Base-by-base conservation (phyloP, 106 monocot species). In the Posidonia australis region DNA sequence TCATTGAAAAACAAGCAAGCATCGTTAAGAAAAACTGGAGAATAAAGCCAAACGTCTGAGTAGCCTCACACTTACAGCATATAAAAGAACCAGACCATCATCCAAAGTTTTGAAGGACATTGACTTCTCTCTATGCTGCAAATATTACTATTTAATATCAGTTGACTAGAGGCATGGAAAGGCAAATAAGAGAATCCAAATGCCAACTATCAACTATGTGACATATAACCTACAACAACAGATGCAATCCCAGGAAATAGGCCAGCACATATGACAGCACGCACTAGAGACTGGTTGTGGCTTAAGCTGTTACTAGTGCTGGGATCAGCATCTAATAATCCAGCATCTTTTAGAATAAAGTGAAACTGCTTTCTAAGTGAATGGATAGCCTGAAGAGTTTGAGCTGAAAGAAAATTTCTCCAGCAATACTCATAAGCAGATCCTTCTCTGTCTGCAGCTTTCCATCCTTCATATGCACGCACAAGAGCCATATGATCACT, bases 401-500 rank as follows among this genome's bases (percentile, higher is more conserved):
- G 98, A 29, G 87, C 65, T 46, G 98, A 98, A 69, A 98, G 91
- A 64, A 98, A 98, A 73, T 98, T 98, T 31, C 91, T 81, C 98
- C 98, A 98, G 63, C 98, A 98, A 27, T 85, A 98, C 68, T 98
- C 96, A 43, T 98, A 98, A 64, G 78, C 76, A 44, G 98, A 91
- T 29, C 98, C 98, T 85, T 98, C 98, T 71, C 91, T 82, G 5
- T 98, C 98, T 59, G 98, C 90, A 74, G 87, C 77, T 77, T 98
- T 98, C 91, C 87, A 98, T 66, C 98, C 98, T 64, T 98, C 98
- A 36, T 84, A 98, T 58, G 98, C 98, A 65, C 98, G 87, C 6
- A 98, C 87, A 64, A 98, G 85, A 51, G 98, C 91, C 98, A 98
- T 98, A 67, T 98, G 98, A 70, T 98, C 98, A 70, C 98, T 98